Percentiles rank a stretch among this genome's conserved stretches.
phyloP scores from a whole-genome alignment of 306 rosid species.

The Quillaja saponaria region DNA sequence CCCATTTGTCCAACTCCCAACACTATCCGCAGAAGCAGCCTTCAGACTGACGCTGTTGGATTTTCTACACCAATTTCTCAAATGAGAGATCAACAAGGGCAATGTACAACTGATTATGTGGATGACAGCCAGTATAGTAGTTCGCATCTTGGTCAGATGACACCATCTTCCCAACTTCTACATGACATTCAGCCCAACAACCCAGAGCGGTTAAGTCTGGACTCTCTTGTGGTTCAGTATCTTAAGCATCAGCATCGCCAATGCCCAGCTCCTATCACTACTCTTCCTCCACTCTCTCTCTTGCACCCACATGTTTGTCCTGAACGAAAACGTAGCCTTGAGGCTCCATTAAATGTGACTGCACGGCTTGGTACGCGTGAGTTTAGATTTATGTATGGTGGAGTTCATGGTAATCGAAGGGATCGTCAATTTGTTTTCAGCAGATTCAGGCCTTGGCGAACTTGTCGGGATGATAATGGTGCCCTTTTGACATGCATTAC shows the following conservation, averaged over 20 bases:
- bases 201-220: conserved; percentile 75
- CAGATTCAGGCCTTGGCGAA: conserved; percentile 94
- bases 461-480: conserved; percentile 87
- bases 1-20: conserved; percentile 66
- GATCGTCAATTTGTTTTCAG: conserved; percentile 97
- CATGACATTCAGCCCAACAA: conserved; percentile 70
- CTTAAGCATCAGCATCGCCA: conserved; percentile 99
- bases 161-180: conserved; percentile 57
- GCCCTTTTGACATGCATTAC: conserved; percentile 81
- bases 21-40: conserved; percentile 52
- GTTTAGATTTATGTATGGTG: conserved; percentile 72
- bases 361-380: conserved; percentile 94
- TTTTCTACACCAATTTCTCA: conserved; percentile 56
- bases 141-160: conserved; percentile 47
- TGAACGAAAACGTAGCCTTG: conserved; percentile 89
- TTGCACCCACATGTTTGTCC: conserved; percentile 94
- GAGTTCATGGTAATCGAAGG: conserved; percentile 90
- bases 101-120: conserved; percentile 47
- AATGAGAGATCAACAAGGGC: conserved; percentile 59
- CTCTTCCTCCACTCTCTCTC: conserved; percentile 95
- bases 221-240: conserved; percentile 89
- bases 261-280: conserved; percentile 96
- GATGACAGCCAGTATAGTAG: conserved; percentile 63
- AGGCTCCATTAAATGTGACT: conserved; percentile 88
- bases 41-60: conserved; percentile 55